Base-by-base conservation (phyloP, 2,329 filamentous ascomycete species). In the Talaromyces marneffei region DNA sequence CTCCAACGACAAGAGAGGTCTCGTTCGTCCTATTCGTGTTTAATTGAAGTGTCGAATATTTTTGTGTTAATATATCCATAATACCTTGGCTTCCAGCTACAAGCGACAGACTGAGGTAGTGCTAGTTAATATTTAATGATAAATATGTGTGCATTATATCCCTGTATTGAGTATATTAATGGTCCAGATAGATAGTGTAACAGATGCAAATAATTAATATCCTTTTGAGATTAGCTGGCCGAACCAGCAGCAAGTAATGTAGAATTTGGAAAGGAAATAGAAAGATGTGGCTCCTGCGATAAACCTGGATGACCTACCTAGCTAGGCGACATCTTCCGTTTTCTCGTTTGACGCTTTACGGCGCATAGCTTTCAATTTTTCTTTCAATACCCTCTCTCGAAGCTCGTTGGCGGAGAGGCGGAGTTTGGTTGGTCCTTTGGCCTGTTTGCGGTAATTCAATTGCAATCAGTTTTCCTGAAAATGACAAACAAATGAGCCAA, bases 371-470 rank as follows among this genome's bases (percentile, higher is more conserved):
- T 73, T 70, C 20, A 75, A 59, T 59, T 69, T 74, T 63, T 77
- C 75, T 57, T 70, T 73, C 8, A 75, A 70, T 20, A 76, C 65
- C 61, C 65, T 73, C 66, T 77, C 73, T 59, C 71, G 73, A 40
- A 77, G 65, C 57, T 74, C 70, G n/a, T 68, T 72, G 39, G 69
- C 66, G 25, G 69, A 67, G 44, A 74, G 66, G 61, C 67, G 69
- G 48, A 61, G 42, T 62, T 61, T 61, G 20, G 62, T 53, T 50
- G 61, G 67, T 42, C 48, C 46, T 48, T 65, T 64, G 52, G 65
- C 54, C 62, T 66, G 57, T 39, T 46, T 57, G 46, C 25, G 57
- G 35, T 14, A 35, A 37, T 46, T 40, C 52, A 27, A 20, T 54
- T 60, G 40, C 33, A 35, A 62, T 72, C 64, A 71, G 69, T 59